Percentiles rank a stretch among this genome's conserved stretches.
phyloP scores from a whole-genome alignment of 768 basidiomycete species.

The Boletus patriciae region DNA sequence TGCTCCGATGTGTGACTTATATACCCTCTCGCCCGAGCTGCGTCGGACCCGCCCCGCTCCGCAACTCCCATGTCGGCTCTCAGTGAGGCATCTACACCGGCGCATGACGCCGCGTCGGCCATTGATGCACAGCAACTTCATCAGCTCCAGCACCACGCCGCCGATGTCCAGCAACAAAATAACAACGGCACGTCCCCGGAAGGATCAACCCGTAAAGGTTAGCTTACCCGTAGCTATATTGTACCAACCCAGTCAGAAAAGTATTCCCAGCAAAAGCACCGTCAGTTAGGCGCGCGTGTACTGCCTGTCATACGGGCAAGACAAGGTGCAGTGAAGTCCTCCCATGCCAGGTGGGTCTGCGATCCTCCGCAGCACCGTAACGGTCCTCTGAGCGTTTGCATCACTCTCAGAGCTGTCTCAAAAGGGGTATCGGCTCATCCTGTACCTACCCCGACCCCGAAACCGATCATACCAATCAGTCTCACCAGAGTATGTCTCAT shows the following conservation, averaged over 20 bases:
- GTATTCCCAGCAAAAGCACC: slow-evolving; percentile 65
- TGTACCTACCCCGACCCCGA: slow-evolving; percentile 84
- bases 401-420: slow-evolving; percentile 66
- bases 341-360: slow-evolving; percentile 66
- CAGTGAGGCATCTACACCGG: slow-evolving; percentile 67
- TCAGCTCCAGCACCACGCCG: slow-evolving; percentile 37
- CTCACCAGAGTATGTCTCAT: slow-evolving; percentile 29
- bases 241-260: slow-evolving; percentile 12
- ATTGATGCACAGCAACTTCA: slow-evolving; percentile 61
- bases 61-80: slow-evolving; percentile 72
- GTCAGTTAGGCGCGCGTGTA: slow-evolving; percentile 77
- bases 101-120: slow-evolving; percentile 57
- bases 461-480: slow-evolving; percentile 42
- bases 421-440: slow-evolving; percentile 67
- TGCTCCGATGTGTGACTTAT: slow-evolving; percentile 32
- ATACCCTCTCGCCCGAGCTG: slow-evolving; percentile 26
- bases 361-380: slow-evolving; percentile 7
- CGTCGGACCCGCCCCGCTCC: slow-evolving; percentile 38
- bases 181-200: slow-evolving; percentile 31
- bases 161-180: slow-evolving; percentile 39
- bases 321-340: slow-evolving; percentile 80
- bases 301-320: slow-evolving; percentile 80
- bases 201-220: slow-evolving; percentile 57
- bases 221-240: slow-evolving; percentile 30
- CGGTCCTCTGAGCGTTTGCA: slow-evolving; percentile 2